phyloP scores from a whole-genome alignment of 371 early-diverging fungal species.

The Smittium culicis region DNA sequence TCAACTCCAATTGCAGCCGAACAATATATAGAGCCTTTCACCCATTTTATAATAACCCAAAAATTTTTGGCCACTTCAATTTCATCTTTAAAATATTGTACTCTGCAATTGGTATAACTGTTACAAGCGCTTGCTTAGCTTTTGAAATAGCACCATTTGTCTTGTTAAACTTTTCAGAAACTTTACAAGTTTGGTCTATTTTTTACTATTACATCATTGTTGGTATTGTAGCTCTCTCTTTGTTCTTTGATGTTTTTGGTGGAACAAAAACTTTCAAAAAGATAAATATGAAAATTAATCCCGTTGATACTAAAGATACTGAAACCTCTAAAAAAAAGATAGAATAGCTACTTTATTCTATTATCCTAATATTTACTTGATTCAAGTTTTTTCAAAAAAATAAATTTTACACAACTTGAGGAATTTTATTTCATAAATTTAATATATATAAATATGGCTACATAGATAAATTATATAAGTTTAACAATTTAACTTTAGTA shows the following conservation, averaged over 20 bases:
- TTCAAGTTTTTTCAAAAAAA: too few relatives aligned
- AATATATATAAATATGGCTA: too few relatives aligned
- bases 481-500: too few relatives aligned
- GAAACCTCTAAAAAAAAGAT: too few relatives aligned
- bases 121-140: background rate
- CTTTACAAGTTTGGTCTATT: background rate
- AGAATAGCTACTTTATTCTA: too few relatives aligned
- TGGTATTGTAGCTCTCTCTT: background rate
- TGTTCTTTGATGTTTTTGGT: background rate
- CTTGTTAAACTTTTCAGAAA: background rate
- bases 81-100: background rate
- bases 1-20: background rate
- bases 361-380: too few relatives aligned
- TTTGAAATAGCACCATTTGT: constrained; percentile 4
- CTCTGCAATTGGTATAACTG: background rate
- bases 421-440: too few relatives aligned
- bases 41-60: constrained; percentile 4
- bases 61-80: background rate
- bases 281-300: background rate
- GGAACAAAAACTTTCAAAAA: background rate
- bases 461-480: too few relatives aligned
- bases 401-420: too few relatives aligned
- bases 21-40: background rate
- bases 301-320: too few relatives aligned
- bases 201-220: constrained; percentile 4